Conservation (phyloP, 1,139 yeast species). For the Taphrina confusa region DNA sequence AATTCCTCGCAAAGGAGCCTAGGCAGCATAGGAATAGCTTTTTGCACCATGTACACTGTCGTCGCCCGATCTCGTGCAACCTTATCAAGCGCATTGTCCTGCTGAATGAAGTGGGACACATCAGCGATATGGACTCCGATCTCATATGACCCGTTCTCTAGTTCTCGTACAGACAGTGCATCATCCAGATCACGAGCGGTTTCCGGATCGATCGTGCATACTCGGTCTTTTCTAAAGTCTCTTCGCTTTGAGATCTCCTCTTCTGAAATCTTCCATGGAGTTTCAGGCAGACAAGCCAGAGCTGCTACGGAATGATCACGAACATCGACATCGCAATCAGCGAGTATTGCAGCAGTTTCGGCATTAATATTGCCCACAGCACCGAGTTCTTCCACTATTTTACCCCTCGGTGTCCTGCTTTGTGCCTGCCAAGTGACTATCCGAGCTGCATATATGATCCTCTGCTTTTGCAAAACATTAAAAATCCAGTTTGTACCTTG, state of each 20-base stretch:
- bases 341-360: conserved; percentile 82
- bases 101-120: conserved; percentile 67
- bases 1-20: conserved; percentile 56
- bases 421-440: conserved; percentile 20
- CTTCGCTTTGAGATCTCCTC: conserved; percentile 51
- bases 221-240: conserved; percentile 64
- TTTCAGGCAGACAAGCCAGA: conserved; percentile 46
- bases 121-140: conserved; percentile 80
- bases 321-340: conserved; percentile 88
- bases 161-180: conserved; percentile 32
- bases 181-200: conserved; percentile 43
- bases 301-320: conserved; percentile 68
- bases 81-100: conserved; percentile 76
- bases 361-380: conserved; percentile 72
- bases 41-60: conserved; percentile 85
- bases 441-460: conserved; percentile 24
- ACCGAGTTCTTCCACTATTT: conserved; percentile 83
- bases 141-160: conserved; percentile 43
- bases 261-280: conserved; percentile 36
- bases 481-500: conserved; percentile 26
- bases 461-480: conserved; percentile 27
- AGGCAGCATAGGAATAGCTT: conserved; percentile 69
- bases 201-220: conserved; percentile 57
- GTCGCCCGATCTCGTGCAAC: conserved; percentile 89
- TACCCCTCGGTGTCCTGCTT: conserved; percentile 62